Evolutionary conservation across 2,329 filamentous ascomycete genomes (phyloP).

Genomic region (Chrysoporthe deuterocubensis): DNA sequence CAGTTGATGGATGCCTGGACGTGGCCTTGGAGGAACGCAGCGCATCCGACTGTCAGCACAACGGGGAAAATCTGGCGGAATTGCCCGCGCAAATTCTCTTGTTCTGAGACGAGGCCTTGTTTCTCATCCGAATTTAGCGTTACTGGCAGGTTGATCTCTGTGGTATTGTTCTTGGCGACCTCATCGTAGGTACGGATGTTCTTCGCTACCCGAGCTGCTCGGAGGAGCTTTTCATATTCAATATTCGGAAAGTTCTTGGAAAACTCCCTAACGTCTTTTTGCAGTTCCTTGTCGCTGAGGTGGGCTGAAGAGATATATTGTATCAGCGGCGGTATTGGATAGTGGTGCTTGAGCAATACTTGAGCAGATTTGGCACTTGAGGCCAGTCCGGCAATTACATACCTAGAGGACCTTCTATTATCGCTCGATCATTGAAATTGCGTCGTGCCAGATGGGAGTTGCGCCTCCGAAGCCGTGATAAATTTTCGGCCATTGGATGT

Average conservation of each 20-base stretch:
- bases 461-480: not conserved
- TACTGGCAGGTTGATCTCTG: constrained; percentile 37
- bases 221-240: constrained; percentile 37
- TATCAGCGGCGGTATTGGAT: not conserved
- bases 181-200: constrained; percentile 45
- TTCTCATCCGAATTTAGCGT: constrained; percentile 42
- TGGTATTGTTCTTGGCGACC: constrained; percentile 38
- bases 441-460: constrained; percentile 16
- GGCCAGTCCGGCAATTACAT: not conserved
- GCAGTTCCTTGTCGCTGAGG: constrained; percentile 43
- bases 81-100: constrained; percentile 45
- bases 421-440: constrained; percentile 19
- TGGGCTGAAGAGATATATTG: constrained; percentile 39
- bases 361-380: not conserved
- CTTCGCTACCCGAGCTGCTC: constrained; percentile 47
- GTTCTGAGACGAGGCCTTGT: constrained; percentile 42
- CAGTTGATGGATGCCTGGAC: constrained; percentile 51
- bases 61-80: constrained; percentile 44
- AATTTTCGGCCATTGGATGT: not conserved
- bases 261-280: constrained; percentile 42
- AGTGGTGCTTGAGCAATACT: not conserved
- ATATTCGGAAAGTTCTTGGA: constrained; percentile 37
- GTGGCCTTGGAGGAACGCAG: constrained; percentile 49
- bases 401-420: constrained; percentile 27
- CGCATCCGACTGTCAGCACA: constrained; percentile 48